A percentile compares a stretch with the other conserved stretches of the same genome.
These are phyloP conservation scores for Xylogone sp. DNA, from an alignment of 2,329 filamentous ascomycete genomes.

Conservation along the genomic window DNA sequence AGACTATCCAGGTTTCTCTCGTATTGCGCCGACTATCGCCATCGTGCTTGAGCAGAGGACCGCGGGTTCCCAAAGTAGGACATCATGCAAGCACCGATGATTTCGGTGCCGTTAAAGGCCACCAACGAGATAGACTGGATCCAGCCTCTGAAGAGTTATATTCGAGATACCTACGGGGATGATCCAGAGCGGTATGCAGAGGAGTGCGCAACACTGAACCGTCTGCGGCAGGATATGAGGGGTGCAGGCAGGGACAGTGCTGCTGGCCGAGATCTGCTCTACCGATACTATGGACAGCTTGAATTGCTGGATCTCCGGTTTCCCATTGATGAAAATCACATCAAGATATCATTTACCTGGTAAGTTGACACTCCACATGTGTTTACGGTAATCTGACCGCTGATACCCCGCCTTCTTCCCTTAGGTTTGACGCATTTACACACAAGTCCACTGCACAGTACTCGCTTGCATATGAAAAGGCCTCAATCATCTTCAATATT, in stretches of 20 bases:
- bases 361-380: conserved; percentile 35
- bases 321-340: conserved; percentile 96
- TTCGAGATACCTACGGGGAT: conserved; percentile 89
- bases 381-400: background rate
- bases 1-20: background rate
- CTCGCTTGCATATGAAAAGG: conserved; percentile 95
- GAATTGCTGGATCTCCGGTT: conserved; percentile 93
- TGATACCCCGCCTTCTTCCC: conserved; percentile 10
- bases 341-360: conserved; percentile 99
- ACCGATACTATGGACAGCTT: conserved; percentile 96
- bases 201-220: conserved; percentile 91
- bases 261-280: conserved; percentile 86
- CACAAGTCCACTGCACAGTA: conserved; percentile 97
- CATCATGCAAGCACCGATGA: conserved; percentile 83
- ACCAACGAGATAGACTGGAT: conserved; percentile 99
- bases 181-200: conserved; percentile 94
- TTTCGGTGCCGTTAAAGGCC: conserved; percentile 85
- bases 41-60: background rate
- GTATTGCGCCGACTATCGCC: background rate
- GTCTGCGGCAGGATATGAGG: conserved; percentile 95
- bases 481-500: conserved; percentile 99
- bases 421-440: conserved; percentile 98
- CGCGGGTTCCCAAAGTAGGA: conserved; percentile 22
- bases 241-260: conserved; percentile 96
- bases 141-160: conserved; percentile 85